Conservation (phyloP, 441 rosid genomes). For the Eruca vesicaria region DNA sequence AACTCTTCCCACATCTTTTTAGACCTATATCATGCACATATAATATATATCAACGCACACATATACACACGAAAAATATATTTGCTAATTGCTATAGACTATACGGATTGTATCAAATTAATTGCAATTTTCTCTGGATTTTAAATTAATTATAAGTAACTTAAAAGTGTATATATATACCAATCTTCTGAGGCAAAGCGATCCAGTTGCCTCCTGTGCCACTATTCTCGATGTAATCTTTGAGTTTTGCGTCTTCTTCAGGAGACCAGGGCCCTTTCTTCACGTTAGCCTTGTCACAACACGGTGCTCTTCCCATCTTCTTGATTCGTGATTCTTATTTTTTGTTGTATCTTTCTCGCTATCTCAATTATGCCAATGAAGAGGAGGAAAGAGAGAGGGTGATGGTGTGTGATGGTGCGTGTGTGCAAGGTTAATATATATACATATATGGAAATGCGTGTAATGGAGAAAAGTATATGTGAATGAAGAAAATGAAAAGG, state of each 20-base stretch:
- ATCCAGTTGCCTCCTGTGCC: conserved; percentile 87
- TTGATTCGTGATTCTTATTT: neutral
- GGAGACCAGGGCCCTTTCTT: conserved; percentile 87
- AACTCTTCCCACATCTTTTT: conserved; percentile 95
- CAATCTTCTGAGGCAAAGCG: conserved; percentile 73
- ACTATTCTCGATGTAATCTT: conserved; percentile 54
- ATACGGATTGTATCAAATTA: neutral
- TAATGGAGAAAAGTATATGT: conserved; percentile 30
- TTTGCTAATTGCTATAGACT: neutral
- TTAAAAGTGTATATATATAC: conserved; percentile 34
- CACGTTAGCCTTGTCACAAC: conserved; percentile 76
- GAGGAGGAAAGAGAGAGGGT: conserved; percentile 2
- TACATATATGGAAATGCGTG: conserved; percentile 23
- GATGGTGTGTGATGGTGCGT: conserved; percentile 34
- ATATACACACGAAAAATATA: neutral
- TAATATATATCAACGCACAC: neutral
- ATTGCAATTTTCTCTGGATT: neutral
- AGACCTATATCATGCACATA: conserved; percentile 51
- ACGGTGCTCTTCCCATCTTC: conserved; percentile 81
- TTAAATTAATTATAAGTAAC: conserved; percentile 2
- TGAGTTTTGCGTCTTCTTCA: conserved; percentile 70
- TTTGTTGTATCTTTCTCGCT: conserved; percentile 19
- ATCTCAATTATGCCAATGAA: conserved; percentile 14
- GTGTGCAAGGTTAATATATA: conserved; percentile 27
- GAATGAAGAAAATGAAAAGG: conserved; percentile 25